Evolutionary conservation across 306 rosid species (phyloP).

Genomic region (Dalbergia oliveri): DNA sequence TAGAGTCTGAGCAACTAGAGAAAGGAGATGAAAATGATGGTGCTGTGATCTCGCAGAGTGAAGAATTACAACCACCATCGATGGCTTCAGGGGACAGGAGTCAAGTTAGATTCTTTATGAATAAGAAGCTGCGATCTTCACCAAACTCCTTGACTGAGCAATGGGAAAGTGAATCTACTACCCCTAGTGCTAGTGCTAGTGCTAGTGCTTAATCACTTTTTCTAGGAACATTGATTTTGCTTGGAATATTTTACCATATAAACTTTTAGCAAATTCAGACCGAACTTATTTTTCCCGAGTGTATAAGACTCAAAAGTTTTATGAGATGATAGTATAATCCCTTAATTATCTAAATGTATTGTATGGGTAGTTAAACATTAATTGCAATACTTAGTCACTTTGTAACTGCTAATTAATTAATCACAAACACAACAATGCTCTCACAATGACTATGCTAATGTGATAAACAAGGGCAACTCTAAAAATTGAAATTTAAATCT

Average conservation of each 20-base stretch:
- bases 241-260: too few species aligned
- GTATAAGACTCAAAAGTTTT: too few species aligned
- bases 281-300: background rate
- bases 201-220: constrained; percentile 16
- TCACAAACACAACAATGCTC: background rate
- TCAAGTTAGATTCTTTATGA: constrained; percentile 43
- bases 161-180: constrained; percentile 54
- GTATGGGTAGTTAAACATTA: too few species aligned
- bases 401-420: background rate
- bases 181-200: constrained; percentile 45
- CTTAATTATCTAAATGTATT: too few species aligned
- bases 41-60: background rate
- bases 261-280: background rate
- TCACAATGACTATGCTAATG: background rate
- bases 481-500: too few species aligned
- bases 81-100: constrained; percentile 45
- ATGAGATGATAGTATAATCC: too few species aligned
- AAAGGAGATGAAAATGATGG: constrained; percentile 13
- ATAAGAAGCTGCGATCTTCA: constrained; percentile 45
- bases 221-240: background rate
- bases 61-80: constrained; percentile 34
- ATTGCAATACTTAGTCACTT: background rate
- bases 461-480: background rate
- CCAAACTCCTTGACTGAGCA: constrained; percentile 54
- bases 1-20: constrained; percentile 40